Conservation (phyloP, 1,139 yeast genomes). For the Pneumocystis wakefieldiae region DNA sequence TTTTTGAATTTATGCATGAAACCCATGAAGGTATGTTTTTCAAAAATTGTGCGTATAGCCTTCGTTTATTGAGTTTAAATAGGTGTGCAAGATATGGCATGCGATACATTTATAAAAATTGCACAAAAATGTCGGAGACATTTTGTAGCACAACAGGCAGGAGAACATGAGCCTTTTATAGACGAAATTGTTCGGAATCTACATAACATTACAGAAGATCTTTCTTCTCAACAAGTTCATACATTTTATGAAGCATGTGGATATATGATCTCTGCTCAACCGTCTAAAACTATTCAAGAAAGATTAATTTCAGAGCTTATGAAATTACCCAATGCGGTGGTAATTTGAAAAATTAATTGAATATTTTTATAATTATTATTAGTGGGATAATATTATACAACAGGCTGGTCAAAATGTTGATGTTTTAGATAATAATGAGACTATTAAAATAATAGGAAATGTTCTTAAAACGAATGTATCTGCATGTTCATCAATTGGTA, state of each 20-base stretch:
- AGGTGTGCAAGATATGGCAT: conserved; percentile 99
- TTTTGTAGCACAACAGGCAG: conserved; percentile 74
- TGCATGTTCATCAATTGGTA: conserved; percentile 84
- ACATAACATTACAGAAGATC: conserved; percentile 74
- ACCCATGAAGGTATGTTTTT: conserved; percentile 54
- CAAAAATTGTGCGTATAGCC: neutral
- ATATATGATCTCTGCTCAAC: conserved; percentile 76
- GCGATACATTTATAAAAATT: conserved; percentile 93
- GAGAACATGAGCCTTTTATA: conserved; percentile 84
- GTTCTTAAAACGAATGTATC: conserved; percentile 89
- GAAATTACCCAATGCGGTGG: conserved; percentile 72
- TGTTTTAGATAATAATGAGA: conserved; percentile 65
- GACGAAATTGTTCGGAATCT: conserved; percentile 75
- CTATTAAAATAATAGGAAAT: conserved; percentile 83
- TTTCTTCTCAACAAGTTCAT: conserved; percentile 94
- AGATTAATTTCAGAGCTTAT: conserved; percentile 62
- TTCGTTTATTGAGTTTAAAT: neutral
- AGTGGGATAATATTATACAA: conserved; percentile 81
- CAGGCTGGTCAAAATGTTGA: conserved; percentile 86
- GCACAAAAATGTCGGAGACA: conserved; percentile 90
- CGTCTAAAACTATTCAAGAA: conserved; percentile 47
- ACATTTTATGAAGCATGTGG: conserved; percentile 98
- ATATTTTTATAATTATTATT: neutral
- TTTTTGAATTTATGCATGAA: conserved; percentile 98
- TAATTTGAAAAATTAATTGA: neutral